Evolutionary conservation across 768 basidiomycete species (phyloP).

Genomic region (Tulasnella sp.): DNA sequence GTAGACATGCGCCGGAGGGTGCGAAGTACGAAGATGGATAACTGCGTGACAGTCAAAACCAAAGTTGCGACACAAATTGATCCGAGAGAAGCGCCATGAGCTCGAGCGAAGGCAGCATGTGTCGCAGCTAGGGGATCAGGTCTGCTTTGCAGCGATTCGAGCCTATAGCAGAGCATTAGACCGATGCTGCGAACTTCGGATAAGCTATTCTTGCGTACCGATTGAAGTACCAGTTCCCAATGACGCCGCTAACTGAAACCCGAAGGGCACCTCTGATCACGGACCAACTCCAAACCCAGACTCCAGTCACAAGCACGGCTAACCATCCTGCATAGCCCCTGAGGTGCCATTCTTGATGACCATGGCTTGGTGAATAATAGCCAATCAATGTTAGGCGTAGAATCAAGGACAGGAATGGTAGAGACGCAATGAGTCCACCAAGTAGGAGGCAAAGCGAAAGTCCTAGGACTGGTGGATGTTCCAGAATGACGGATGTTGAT

Average conservation of each 20-base stretch:
- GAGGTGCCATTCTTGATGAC: constrained; percentile 43
- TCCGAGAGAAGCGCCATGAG: constrained; percentile 74
- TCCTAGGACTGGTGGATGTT: constrained; percentile 63
- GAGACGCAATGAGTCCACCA: constrained; percentile 50
- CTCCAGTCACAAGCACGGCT: constrained; percentile 38
- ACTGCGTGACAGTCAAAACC: constrained; percentile 50
- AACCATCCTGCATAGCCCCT: constrained; percentile 67
- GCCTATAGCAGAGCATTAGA: constrained; percentile 1
- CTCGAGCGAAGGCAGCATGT: constrained; percentile 65
- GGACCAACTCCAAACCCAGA: constrained; percentile 68
- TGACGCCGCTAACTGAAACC: constrained; percentile 66
- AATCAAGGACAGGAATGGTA: constrained; percentile 69
- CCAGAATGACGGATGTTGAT: constrained; percentile 57
- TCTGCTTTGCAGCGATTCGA: not conserved
- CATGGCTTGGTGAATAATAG: constrained; percentile 37
- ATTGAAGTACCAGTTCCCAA: constrained; percentile 87
- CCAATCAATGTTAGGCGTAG: constrained; percentile 71
- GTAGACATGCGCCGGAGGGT: constrained; percentile 17
- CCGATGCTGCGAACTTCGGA: constrained; percentile 5
- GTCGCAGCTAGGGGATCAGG: constrained; percentile 40
- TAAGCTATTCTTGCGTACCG: constrained; percentile 34
- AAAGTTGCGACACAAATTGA: constrained; percentile 67
- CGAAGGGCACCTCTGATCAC: constrained; percentile 71
- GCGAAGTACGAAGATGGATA: constrained; percentile 11
- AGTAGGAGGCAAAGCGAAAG: constrained; percentile 68